phyloP scores from a whole-genome alignment of 495 filamentous ascomycete genomes.

The Neurospora sp. region DNA sequence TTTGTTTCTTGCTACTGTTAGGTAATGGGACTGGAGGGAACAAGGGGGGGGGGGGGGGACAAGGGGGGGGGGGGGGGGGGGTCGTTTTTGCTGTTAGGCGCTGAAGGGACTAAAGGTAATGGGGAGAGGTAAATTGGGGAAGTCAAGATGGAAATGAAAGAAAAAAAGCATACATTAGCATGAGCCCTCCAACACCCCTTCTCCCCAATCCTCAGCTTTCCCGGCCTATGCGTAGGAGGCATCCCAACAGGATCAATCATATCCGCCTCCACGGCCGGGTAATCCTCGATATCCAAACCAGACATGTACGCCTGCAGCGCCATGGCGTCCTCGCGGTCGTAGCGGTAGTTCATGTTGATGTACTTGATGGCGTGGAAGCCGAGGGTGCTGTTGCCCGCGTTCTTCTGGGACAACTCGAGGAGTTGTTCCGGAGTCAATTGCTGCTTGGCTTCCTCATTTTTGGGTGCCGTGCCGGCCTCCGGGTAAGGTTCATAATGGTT shows the following conservation, averaged over 20 bases:
- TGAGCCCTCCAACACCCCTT: slow-evolving; percentile 15
- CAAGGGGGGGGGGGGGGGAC: no score
- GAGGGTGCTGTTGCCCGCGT: slow-evolving; percentile 13
- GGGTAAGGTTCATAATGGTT: not conserved
- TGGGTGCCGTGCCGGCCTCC: not conserved
- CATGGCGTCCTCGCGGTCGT: slow-evolving; percentile 15
- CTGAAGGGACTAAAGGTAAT: no score
- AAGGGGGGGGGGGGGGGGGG: no score
- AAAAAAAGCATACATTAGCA: slow-evolving; percentile 3
- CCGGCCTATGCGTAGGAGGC: slow-evolving; percentile 13
- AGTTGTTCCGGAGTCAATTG: not conserved
- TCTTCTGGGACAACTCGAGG: not conserved
- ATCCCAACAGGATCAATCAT: slow-evolving; percentile 14
- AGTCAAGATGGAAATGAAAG: no score
- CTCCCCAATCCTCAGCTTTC: slow-evolving; percentile 5
- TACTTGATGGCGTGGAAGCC: slow-evolving; percentile 14
- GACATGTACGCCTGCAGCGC: slow-evolving; percentile 13
- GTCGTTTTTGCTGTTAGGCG: no score
- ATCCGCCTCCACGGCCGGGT: slow-evolving; percentile 11
- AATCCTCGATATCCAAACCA: slow-evolving; percentile 10
- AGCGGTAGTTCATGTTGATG: slow-evolving; percentile 15
- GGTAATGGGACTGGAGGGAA: no score
- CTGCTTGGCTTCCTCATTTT: not conserved
- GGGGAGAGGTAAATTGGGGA: no score
- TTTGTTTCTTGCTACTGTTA: no score